These are phyloP conservation scores for Cruciata laevipes DNA, from an alignment of 257 asterid species.

Conservation along the genomic window DNA sequence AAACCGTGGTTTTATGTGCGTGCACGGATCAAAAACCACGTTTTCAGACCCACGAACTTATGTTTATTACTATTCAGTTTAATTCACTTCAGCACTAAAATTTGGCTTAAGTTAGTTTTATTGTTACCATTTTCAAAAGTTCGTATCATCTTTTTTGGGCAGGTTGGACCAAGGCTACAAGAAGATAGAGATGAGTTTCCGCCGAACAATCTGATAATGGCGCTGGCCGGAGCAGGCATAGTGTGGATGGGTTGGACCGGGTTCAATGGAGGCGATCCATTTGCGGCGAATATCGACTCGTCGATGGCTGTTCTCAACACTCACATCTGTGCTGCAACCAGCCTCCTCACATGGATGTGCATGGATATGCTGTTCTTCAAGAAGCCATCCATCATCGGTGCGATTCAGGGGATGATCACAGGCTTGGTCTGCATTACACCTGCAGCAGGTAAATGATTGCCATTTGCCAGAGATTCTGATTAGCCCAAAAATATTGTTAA, in stretches of 20 bases:
- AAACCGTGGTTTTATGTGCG: too few relatives aligned
- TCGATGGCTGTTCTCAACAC: slow-evolving; percentile 71
- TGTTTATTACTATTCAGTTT: too few relatives aligned
- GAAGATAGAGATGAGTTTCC: slow-evolving; percentile 74
- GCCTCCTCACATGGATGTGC: slow-evolving; percentile 84
- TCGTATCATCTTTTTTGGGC: neutral
- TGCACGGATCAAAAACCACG: too few relatives aligned
- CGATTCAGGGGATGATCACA: slow-evolving; percentile 84
- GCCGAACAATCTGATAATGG: slow-evolving; percentile 65
- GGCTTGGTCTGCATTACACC: slow-evolving; percentile 93
- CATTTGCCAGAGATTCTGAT: neutral
- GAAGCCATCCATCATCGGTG: slow-evolving; percentile 79
- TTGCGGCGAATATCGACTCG: slow-evolving; percentile 62
- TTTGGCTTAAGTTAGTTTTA: too few relatives aligned
- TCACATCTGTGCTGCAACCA: slow-evolving; percentile 74
- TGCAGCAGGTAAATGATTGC: slow-evolving; percentile 84
- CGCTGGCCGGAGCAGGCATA: slow-evolving; percentile 81
- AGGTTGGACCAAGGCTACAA: slow-evolving; percentile 86
- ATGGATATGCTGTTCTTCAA: slow-evolving; percentile 74
- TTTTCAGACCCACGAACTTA: too few relatives aligned
- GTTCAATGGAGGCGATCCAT: slow-evolving; percentile 86
- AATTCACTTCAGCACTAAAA: too few relatives aligned
- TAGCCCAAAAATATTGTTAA: too few relatives aligned
- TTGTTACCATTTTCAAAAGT: too few relatives aligned
- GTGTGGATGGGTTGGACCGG: slow-evolving; percentile 98